Evolutionary conservation across 495 filamentous ascomycete genomes (phyloP).

Genomic region (Chlorociboria aeruginascens): DNA sequence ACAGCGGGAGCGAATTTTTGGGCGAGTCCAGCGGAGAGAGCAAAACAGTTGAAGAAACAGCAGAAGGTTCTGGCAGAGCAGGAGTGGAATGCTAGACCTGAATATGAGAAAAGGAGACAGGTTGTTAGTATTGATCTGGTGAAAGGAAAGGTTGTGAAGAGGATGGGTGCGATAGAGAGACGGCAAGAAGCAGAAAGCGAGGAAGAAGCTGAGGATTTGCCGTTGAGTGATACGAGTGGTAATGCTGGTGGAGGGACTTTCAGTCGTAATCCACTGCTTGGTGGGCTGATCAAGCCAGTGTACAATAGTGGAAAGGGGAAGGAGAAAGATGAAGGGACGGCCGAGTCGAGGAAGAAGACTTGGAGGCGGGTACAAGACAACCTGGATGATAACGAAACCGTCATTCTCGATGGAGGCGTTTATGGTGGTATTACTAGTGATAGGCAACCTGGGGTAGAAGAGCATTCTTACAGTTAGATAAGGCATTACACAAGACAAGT

Average conservation of each 20-base stretch:
- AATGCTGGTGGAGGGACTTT: slow-evolving; percentile 48
- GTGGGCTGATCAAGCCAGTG: slow-evolving; percentile 66
- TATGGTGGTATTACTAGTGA: slow-evolving; percentile 35
- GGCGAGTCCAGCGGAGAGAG: slow-evolving; percentile 80
- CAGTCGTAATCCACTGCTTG: slow-evolving; percentile 74
- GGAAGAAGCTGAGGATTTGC: slow-evolving; percentile 24
- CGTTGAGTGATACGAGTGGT: slow-evolving; percentile 17
- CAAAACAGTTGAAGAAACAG: slow-evolving; percentile 77
- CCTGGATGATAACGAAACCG: slow-evolving; percentile 77
- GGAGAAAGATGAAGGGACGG: slow-evolving; percentile 11
- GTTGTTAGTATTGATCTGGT: slow-evolving; percentile 79
- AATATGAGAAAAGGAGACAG: slow-evolving; percentile 84
- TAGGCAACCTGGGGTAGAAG: slow-evolving; percentile 28
- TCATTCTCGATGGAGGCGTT: slow-evolving; percentile 77
- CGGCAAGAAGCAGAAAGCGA: slow-evolving; percentile 36
- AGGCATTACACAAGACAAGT: too few species aligned
- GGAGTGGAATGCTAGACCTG: slow-evolving; percentile 81
- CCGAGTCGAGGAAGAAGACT: slow-evolving; percentile 33
- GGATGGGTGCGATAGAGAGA: slow-evolving; percentile 49
- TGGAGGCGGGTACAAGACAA: slow-evolving; percentile 94
- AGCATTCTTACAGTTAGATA: slow-evolving; percentile 32
- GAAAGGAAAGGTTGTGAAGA: slow-evolving; percentile 63
- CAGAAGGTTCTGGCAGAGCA: slow-evolving; percentile 78
- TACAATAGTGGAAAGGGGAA: slow-evolving; percentile 32
- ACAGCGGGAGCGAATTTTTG: slow-evolving; percentile 64